Evolutionary conservation across 129 eudicot species (phyloP), one percentile per base, ranked within the genome.

Genomic region (Ambrosia trifida): DNA sequence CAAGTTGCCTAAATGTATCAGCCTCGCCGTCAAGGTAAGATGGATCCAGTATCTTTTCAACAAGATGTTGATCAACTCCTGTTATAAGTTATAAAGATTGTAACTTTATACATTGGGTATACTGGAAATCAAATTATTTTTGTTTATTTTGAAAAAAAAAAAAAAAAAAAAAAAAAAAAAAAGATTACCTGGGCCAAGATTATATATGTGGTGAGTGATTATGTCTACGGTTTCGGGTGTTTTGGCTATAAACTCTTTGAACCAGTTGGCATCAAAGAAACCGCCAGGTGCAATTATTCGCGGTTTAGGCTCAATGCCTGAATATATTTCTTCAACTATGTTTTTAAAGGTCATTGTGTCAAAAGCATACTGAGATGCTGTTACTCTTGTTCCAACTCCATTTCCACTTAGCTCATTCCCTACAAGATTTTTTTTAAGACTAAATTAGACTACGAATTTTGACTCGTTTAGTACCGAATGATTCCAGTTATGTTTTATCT

Each of bases 121-220:
- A 50, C 72, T 24, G 53, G 13, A 58, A 58, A 19, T 66, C 6
- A 52, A 50, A 20, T 12, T 17, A 63, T n/a, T 76, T 76, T 11
- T 56, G 49, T 20, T 11, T 5, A 33, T 28, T 24, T 57, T 53
- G 3, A 9, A 3, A 58, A 59, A 66, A n/a, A 38, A 9, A 5
- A 38, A 38, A 38, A n/a, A n/a, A n/a, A 58, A 59, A 66, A 16
- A 58, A 59, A 66, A 16, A n/a, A n/a, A n/a, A 2, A 58, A 59
- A 66, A 16, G 53, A 31, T 69, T 87, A 92, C 98, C 98, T 83
- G 98, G 91, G 40, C 98, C 98, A 51, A 92, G 95, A 80, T 86
- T 89, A 71, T 92, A 92, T 57, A 89, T 92, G 74, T 92, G 98
- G 70, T 89, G 96, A 7, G 95, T 85, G 76, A 85, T 76, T 10